These are phyloP conservation scores for Vigna mungo DNA, from an alignment of 306 rosid genomes.

Conservation along the genomic window DNA sequence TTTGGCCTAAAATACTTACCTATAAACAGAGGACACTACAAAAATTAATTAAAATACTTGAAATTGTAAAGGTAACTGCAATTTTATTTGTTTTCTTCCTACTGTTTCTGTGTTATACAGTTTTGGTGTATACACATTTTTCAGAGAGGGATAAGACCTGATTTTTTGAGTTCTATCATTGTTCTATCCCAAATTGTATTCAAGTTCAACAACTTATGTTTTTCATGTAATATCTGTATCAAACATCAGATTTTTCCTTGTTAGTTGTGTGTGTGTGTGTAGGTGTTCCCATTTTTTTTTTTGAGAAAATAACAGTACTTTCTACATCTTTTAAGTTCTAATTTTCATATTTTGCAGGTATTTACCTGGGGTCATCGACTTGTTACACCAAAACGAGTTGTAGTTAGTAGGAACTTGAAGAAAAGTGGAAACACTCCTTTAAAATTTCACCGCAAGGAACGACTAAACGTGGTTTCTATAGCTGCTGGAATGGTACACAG, in stretches of 20 bases:
- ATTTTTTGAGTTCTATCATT: constrained; percentile 38
- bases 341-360: constrained; percentile 63
- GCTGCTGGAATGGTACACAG: constrained; percentile 93
- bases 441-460: constrained; percentile 82
- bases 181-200: constrained; percentile 32
- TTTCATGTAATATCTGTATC: constrained; percentile 23
- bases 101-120: constrained; percentile 7
- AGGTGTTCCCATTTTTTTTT: neutral
- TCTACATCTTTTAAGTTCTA: constrained; percentile 26
- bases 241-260: neutral
- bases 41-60: constrained; percentile 8
- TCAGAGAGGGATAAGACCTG: constrained; percentile 33
- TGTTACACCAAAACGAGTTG: constrained; percentile 90
- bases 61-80: neutral
- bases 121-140: constrained; percentile 21
- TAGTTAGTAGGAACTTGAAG: constrained; percentile 83
- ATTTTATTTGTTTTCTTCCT: constrained; percentile 17
- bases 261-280: neutral
- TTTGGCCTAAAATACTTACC: constrained; percentile 5
- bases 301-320: neutral
- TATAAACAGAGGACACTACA: neutral
- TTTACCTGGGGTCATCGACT: constrained; percentile 98
- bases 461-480: constrained; percentile 77
- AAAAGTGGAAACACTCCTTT: constrained; percentile 76
- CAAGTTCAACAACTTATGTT: constrained; percentile 22